Evolutionary conservation across 176 grass and related monocot genomes (phyloP), one percentile per base, ranked within the genome.

Genomic region (Oryza rufipogon): DNA sequence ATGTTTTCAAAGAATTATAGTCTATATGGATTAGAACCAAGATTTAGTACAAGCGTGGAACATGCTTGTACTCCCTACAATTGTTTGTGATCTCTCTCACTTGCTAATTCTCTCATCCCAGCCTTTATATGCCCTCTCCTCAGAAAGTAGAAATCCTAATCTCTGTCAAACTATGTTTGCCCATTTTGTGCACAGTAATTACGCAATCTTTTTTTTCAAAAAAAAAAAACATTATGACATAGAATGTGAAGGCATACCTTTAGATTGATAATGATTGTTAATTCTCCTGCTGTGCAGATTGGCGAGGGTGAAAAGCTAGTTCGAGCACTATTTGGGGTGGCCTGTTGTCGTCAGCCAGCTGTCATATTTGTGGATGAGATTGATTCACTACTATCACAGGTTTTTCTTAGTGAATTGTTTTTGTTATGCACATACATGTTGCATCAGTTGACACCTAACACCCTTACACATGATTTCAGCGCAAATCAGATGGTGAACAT

Each of bases 341-440:
- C 96, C 56, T 85, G 80, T 64, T 98, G 96, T 87, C 96, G 96
- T 66, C 92, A 98, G 81, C 96, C 96, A 79, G 91, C 96, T 67
- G 96, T 98, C 46, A 98, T 98, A 84, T 98, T 98, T 79, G 89
- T 98, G 47, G 96, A 98, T 86, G 96, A 98, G 89, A 95, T 98
- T 45, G 96, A 98, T 82, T 95, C 96, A 64, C 77, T 98, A 48
- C 83, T 98, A 13, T 98, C 96, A 83, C 96, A 98, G 89, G 96
- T 95, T 85, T 49, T 87, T 19, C 23, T 87, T 39, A 52, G 56
- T 87, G 4, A 64, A 14, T 64, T 76, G 32, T 39, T 71, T 78
- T 47, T 80, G 17, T 67, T 84, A 61, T 91, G 34, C 9, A 34
- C 28, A 72, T 79, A 77, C 34, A 45, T n/a, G 34, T 83, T 86